These are phyloP conservation scores for Lepidium aucheri DNA, from an alignment of 345 rosid genomes.

Conservation along the genomic window DNA sequence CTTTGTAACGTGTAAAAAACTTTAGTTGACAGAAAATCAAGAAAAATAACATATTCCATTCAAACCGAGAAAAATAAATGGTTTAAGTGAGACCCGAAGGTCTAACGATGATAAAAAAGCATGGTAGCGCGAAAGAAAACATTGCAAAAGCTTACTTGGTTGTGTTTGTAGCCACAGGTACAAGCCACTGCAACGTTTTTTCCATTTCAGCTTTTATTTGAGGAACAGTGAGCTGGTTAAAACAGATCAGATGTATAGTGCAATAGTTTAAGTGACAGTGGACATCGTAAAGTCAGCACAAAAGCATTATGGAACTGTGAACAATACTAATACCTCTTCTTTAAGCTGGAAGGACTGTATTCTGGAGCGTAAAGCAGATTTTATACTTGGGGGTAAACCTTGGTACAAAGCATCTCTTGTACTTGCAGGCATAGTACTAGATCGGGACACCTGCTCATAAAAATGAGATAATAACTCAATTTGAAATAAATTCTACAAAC, in stretches of 20 bases:
- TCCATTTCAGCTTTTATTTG: slow-evolving; percentile 96
- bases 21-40: not conserved
- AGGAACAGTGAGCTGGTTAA: slow-evolving; percentile 50
- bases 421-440: slow-evolving; percentile 88
- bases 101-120: not conserved
- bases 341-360: slow-evolving; percentile 57
- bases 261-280: not conserved
- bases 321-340: slow-evolving; percentile 57
- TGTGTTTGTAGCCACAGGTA: slow-evolving; percentile 85
- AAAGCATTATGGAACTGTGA: not conserved
- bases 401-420: slow-evolving; percentile 95
- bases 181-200: slow-evolving; percentile 93
- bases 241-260: slow-evolving; percentile 8
- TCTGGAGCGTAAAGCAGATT: slow-evolving; percentile 72
- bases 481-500: not conserved
- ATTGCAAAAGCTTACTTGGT: slow-evolving; percentile 51
- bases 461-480: not conserved
- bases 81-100: not conserved
- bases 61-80: not conserved
- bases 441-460: slow-evolving; percentile 70
- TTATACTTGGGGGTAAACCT: slow-evolving; percentile 80
- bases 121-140: not conserved
- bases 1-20: not conserved
- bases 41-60: not conserved
- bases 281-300: not conserved